Base-by-base conservation (phyloP, 345 rosid genomes). In the Eucalyptus regnans region DNA sequence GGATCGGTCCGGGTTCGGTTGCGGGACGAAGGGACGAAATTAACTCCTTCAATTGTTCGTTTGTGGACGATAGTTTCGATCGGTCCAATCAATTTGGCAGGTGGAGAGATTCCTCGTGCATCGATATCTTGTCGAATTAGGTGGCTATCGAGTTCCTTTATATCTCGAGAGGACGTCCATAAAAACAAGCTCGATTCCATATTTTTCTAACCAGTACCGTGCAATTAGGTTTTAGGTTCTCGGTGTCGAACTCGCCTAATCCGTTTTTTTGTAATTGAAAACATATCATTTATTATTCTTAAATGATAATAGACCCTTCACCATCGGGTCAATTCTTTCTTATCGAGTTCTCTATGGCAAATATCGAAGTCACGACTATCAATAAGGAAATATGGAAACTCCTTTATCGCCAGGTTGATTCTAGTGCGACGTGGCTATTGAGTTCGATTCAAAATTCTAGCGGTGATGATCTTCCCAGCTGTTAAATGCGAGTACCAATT, bases 311-410 rank as follows among this genome's bases (percentile, higher is more conserved):
- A 5, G 1, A 56, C 9, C 1, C 0, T 56, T 56, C 9, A 56
- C 0, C 29, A 56, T 56, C 1, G 0, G 0, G 62, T 56, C 62
- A 9, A 56, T 23, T 56, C 7, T 56, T 56, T 56, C 11, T 5
- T 1, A 9, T 20, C 12, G 5, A 23, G 12, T 54, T 33, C 1
- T 16, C 2, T 3, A 4, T 2, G 0, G 2, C 2, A 3, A 0
- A 4, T 33, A 68, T 16, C 4, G 1, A 68, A 31, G 43, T 31
- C 43, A 33, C 3, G 6, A 1, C 41, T 16, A 68, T 31, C 2
- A 1, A 17, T 8, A 0, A 13, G 2, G 1, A 52, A 18, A 52
- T 52, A 37, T 9, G 7, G 37, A 33, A 33, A 71, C 13, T 18
- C 13, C 25, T 5, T 16, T 9, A 9, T 2, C 7, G 9, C 1